phyloP scores from a whole-genome alignment of 768 basidiomycete species.

The Russula olivacea region DNA sequence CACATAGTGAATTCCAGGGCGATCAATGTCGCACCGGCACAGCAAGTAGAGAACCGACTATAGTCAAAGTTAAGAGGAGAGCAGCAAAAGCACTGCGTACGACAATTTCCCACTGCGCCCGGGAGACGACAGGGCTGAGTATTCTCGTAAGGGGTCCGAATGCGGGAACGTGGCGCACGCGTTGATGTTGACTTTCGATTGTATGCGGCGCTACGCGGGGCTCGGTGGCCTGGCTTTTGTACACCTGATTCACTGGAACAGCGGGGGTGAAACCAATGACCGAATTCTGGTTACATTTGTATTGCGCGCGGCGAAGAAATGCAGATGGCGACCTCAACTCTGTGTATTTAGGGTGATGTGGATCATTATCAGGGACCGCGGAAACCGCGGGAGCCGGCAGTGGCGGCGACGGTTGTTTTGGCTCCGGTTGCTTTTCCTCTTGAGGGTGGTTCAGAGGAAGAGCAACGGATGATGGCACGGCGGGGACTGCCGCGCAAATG shows the following conservation, averaged over 20 bases:
- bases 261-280: conserved; percentile 4
- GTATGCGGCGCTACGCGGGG: neutral
- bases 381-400: neutral
- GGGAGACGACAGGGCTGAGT: conserved; percentile 59
- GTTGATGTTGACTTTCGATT: conserved; percentile 37
- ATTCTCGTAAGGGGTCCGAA: conserved; percentile 69
- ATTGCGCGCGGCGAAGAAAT: conserved; percentile 17
- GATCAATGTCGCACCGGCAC: conserved; percentile 33
- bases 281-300: conserved; percentile 17
- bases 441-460: conserved; percentile 17
- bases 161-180: conserved; percentile 55
- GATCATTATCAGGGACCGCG: neutral
- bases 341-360: neutral
- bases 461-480: conserved; percentile 25
- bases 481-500: conserved; percentile 18
- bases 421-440: conserved; percentile 9
- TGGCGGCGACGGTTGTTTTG: neutral
- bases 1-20: neutral
- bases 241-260: conserved; percentile 11
- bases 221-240: conserved; percentile 12
- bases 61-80: conserved; percentile 34
- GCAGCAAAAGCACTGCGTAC: conserved; percentile 50
- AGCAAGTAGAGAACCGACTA: conserved; percentile 34
- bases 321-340: conserved; percentile 15
- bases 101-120: conserved; percentile 86